Evolutionary conservation across 768 basidiomycete species (phyloP).

Genomic region (Hydnomerulius pinastri): DNA sequence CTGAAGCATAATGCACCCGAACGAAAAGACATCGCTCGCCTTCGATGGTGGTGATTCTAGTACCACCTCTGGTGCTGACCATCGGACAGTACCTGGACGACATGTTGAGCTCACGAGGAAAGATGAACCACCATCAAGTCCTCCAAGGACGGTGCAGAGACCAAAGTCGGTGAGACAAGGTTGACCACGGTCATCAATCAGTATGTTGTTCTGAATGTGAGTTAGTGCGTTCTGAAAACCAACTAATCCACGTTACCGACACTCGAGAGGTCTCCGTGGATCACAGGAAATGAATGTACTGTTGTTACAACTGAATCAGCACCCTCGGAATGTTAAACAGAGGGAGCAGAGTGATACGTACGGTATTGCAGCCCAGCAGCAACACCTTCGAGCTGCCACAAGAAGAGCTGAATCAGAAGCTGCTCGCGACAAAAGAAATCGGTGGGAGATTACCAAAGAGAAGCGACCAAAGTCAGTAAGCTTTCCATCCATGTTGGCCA

Average conservation of each 20-base stretch:
- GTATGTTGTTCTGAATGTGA: background rate
- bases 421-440: background rate
- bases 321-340: background rate
- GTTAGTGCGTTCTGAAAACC: background rate
- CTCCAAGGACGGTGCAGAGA: background rate
- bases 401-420: background rate
- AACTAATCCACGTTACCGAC: background rate
- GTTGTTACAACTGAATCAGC: background rate
- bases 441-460: background rate
- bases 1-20: conserved; percentile 4
- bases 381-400: background rate
- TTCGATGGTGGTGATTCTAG: background rate
- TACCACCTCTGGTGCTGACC: background rate
- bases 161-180: conserved; percentile 2
- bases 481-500: background rate
- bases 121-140: background rate
- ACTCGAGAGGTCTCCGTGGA: conserved; percentile 1
- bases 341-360: background rate
- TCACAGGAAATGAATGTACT: background rate
- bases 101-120: background rate
- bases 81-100: background rate
- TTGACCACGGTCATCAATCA: background rate
- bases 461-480: background rate
- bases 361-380: background rate
- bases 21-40: conserved; percentile 1